These are phyloP conservation scores for Sporobolus alterniflorus DNA, from an alignment of 202 grass and related monocot species.

Conservation along the genomic window DNA sequence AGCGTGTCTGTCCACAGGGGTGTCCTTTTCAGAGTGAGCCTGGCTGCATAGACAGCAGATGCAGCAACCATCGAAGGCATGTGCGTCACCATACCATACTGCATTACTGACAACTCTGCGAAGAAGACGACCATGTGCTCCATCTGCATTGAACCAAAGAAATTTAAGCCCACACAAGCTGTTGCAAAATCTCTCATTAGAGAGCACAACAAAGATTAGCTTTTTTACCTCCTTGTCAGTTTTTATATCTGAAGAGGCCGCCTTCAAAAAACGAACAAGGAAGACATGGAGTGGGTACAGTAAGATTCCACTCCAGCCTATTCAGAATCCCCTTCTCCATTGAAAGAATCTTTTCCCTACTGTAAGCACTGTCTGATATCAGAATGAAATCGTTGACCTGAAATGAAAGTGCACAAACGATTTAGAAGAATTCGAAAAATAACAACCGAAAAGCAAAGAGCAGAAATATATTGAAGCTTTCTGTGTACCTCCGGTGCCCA, in stretches of 20 bases:
- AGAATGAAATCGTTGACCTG: slow-evolving; percentile 83
- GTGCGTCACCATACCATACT: slow-evolving; percentile 57
- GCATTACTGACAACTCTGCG: slow-evolving; percentile 77
- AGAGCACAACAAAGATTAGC: not conserved
- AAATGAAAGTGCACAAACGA: slow-evolving; percentile 33
- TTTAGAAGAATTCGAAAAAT: slow-evolving; percentile 20
- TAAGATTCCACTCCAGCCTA: slow-evolving; percentile 86
- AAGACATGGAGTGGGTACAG: slow-evolving; percentile 82
- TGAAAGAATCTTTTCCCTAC: slow-evolving; percentile 63
- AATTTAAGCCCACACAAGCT: slow-evolving; percentile 7
- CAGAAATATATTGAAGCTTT: not conserved
- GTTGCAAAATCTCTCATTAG: not conserved
- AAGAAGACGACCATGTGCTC: slow-evolving; percentile 89
- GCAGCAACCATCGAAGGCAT: slow-evolving; percentile 76
- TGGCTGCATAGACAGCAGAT: slow-evolving; percentile 76
- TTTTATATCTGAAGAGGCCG: slow-evolving; percentile 12
- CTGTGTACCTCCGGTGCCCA: slow-evolving; percentile 80
- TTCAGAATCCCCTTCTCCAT: slow-evolving; percentile 91
- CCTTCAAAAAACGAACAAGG: slow-evolving; percentile 79
- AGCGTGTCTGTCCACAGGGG: slow-evolving; percentile 88
- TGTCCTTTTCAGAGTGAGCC: slow-evolving; percentile 72
- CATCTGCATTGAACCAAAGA: slow-evolving; percentile 56
- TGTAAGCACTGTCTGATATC: slow-evolving; percentile 74
- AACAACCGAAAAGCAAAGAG: not conserved
- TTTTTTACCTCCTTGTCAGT: slow-evolving; percentile 69